Percentiles rank a stretch among this genome's conserved stretches.
phyloP scores from a whole-genome alignment of 768 basidiomycete genomes.

The Collybiopsis confluens region DNA sequence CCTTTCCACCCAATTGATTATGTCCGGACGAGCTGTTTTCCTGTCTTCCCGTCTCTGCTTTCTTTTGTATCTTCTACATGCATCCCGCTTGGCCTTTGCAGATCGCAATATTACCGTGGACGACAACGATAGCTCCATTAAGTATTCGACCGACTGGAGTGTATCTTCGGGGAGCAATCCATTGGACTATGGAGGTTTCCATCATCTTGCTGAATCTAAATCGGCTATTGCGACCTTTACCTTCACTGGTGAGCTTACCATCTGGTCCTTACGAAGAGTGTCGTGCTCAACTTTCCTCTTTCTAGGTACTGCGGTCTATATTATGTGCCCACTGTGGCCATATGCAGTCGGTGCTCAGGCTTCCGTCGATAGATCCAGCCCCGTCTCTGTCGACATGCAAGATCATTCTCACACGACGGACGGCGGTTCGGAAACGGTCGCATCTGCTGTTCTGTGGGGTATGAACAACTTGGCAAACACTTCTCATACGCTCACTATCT shows the following conservation, averaged over 20 bases:
- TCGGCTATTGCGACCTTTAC: conserved; percentile 34
- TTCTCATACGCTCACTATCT: conserved; percentile 1
- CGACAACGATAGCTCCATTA: conserved; percentile 5
- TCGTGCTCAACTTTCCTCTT: neutral
- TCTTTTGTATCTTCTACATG: neutral
- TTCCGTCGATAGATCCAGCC: neutral
- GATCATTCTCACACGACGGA: neutral
- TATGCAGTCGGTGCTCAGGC: conserved; percentile 25
- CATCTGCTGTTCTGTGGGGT: conserved; percentile 2
- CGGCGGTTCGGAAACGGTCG: neutral
- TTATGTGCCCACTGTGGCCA: conserved; percentile 42
- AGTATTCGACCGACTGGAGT: conserved; percentile 8
- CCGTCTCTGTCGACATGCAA: conserved; percentile 2
- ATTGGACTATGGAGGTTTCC: conserved; percentile 29
- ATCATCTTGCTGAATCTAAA: conserved; percentile 20
- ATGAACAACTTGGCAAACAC: neutral
- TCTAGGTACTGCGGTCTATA: conserved; percentile 39
- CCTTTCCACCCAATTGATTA: neutral
- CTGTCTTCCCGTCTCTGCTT: neutral
- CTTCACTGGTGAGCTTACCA: conserved; percentile 33
- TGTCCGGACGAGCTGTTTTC: neutral
- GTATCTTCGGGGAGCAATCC: conserved; percentile 12
- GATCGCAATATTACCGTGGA: conserved; percentile 7
- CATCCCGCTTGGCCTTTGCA: neutral
- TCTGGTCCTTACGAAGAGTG: neutral